Base-by-base conservation (phyloP, 2,329 filamentous ascomycete genomes). In the Beauveria brongniartii region DNA sequence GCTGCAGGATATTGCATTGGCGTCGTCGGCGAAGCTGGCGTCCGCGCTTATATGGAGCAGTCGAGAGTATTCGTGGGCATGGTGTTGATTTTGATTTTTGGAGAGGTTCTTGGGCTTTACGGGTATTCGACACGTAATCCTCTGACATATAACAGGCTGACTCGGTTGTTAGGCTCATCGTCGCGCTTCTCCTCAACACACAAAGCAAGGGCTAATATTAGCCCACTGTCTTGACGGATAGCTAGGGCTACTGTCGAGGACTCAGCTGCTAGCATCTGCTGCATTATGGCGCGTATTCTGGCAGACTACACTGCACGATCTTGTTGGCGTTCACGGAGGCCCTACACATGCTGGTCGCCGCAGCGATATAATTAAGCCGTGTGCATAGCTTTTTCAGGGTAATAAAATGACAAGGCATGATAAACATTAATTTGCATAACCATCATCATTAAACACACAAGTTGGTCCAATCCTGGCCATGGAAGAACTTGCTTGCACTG, bases 61-160 rank as follows among this genome's bases (percentile, higher is more conserved):
- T 95, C 90, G 55, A 85, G 93, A 65, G 89, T 99, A 66, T 99
- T 97, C 69, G 94, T 99, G 55, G 94, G 94, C 75, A 97, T 97
- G 94, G 93, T 99, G 52, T 78, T 99, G 69, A 97, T 97, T 68
- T 83, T 97, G 65, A 99, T 99, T 84, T 99, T 99, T 73, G 94
- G 91, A 61, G 94, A 99, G 81, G 94, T 99, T 20, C 74, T 99
- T 72, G 94, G 94, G 74, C 87, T 99, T 37, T 99, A 99, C 71
- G 94, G 94, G 91, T 96, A 81, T 67, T 88, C 73, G 1, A 64
- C 14, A 14, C 14, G n/a, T 2, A 24, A 3, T n/a, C 3, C 7
- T 40, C 9, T 26, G n/a, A 40, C n/a, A 8, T 9, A 22, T 18
- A 8, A 9, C 37, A 28, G 48, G 12, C 57, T 64, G 62, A 65